Base-by-base conservation (phyloP, 768 basidiomycete species). In the Trametes gibbosa region DNA sequence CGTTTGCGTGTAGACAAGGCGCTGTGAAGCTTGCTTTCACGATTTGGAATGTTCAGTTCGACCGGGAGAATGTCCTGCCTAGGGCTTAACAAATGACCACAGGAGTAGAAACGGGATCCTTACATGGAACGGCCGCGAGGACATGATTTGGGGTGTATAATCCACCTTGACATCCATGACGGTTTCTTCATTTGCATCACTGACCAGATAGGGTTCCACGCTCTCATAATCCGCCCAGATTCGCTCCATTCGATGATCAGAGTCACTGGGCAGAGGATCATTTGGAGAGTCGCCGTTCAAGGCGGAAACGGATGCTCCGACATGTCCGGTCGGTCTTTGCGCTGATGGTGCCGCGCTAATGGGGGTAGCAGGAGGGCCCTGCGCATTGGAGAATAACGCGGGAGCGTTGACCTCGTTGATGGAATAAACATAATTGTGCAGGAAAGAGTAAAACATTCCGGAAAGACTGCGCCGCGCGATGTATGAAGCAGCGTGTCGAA, bases 391-490 rank as follows among this genome's bases (percentile, higher is more conserved):
- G 58, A 81, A 81, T 2, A 82, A 77, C 0, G 80, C 72, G 1
- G 76, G 72, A 16, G 78, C 66, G 2, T 84, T 77, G 13, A 84
- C 76, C 61, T 93, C 90, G 69, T 89, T 89, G 64, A 92, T 77
- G 1, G 92, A 86, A 3, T 86, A 81, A 56, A 92, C 82, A 65
- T 97, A 98, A 65, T 90, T 90, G 70, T 95, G 90, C 10, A 98
- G 79, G 75, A 96, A 98, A 2, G 93, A 89, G 74, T 97, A 98
- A 73, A 98, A 29, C 84, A 85, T 66, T 95, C 93, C 0, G 96
- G 95, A 63, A 98, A 90, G 47, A 95, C 86, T 9, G 81, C 80
- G 0, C 86, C 90, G 45, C 92, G 82, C 3, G 86, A 89, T 1
- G 78, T 83, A 25, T 89, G 84, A 39, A 98, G 76, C 7, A 94